Evolutionary conservation across 73 alveolate genomes (phyloP).

Genomic region (Paramecium caudatum): DNA sequence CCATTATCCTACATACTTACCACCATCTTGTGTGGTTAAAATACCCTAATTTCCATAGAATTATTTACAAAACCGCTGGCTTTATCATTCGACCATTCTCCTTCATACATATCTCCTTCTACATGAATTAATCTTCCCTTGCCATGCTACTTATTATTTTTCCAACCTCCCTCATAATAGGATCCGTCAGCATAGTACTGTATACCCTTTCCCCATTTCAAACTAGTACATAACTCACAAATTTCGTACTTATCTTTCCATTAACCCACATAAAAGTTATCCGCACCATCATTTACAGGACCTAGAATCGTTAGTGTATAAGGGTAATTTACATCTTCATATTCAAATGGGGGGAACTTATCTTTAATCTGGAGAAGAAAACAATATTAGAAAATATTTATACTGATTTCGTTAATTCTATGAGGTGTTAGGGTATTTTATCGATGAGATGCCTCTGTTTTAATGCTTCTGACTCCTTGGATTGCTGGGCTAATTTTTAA

Average conservation of each 20-base stretch:
- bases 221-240: constrained; percentile 7
- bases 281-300: not conserved
- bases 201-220: constrained; percentile 15
- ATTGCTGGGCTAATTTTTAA: not conserved
- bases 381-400: not conserved
- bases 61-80: constrained; percentile 70
- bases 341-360: not conserved
- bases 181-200: constrained; percentile 67
- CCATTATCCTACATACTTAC: constrained; percentile 84
- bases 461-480: not conserved
- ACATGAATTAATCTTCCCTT: constrained; percentile 86
- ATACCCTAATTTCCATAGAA: constrained; percentile 32
- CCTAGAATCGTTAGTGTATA: no score
- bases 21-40: constrained; percentile 75
- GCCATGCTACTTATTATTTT: constrained; percentile 82
- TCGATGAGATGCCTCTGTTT: not conserved
- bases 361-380: not conserved
- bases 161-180: constrained; percentile 73
- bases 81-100: constrained; percentile 81
- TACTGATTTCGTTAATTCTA: constrained; percentile 13
- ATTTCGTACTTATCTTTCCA: constrained; percentile 30
- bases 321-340: no score
- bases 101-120: constrained; percentile 89
- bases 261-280: constrained; percentile 14
- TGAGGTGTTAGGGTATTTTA: not conserved